Base-by-base conservation (phyloP, 352 stramenopile species). In the Phytophthora sp. region DNA sequence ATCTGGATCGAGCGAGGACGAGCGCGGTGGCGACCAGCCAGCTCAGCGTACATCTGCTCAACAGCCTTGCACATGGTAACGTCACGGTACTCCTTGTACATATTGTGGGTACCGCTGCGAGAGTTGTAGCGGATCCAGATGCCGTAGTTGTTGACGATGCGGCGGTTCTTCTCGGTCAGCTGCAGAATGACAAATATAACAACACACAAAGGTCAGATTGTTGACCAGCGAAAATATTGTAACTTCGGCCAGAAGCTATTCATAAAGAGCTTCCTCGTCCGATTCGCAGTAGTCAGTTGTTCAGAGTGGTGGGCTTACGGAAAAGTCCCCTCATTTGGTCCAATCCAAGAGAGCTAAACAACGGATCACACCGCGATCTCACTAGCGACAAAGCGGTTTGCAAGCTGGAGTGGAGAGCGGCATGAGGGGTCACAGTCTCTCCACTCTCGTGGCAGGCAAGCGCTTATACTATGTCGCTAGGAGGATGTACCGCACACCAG, bases 51-150 rank as follows among this genome's bases (percentile, higher is more conserved):
- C 68, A 99, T 92, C 89, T 99, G 97, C 66, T 98, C 95, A 26
- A 99, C 94, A 57, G 98, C 98, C 68, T 95, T 96, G 67, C 96
- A 98, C 49, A 99, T 87, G 50, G 91, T 98, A 63, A 98, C 77
- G 73, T 99, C 96, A 86, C 98, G 92, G 96, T 99, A 99, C 89
- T 99, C 98, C 84, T 99, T 98, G 96, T 99, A 99, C 98, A 99
- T 99, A 91, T 99, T 99, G 94, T 99, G 98, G 42, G 98, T 99
- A 76, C 98, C 98, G 58, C 93, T 99, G 74, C 98, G 94, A 60
- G 97, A 99, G 86, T 99, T 98, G 89, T 99, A 99, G 69, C 97
- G 95, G 71, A 99, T 96, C 96, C 97, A 99, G 80, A 99, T 98
- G 74, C 95, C 97, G 86, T 99, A 99, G 90, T 99, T 99, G 83